These are phyloP conservation scores for Suillus luteus DNA, from an alignment of 768 basidiomycete species.

Conservation along the genomic window DNA sequence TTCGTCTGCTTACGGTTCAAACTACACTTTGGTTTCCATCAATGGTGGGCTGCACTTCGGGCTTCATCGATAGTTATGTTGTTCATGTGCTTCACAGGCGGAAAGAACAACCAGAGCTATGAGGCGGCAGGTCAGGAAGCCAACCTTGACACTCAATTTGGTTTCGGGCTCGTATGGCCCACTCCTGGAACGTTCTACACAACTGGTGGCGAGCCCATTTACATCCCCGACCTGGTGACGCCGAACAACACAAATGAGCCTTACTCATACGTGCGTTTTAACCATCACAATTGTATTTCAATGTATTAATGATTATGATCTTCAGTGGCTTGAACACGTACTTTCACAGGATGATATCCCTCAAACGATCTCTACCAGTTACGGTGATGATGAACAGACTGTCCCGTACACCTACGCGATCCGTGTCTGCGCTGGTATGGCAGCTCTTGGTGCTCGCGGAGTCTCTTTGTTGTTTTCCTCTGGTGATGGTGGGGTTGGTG, in stretches of 20 bases:
- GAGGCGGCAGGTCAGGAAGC: constrained; percentile 54
- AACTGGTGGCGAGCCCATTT: constrained; percentile 63
- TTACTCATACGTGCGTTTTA: constrained; percentile 40
- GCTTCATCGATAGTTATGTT: neutral
- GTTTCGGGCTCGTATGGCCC: constrained; percentile 65
- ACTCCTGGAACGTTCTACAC: constrained; percentile 61
- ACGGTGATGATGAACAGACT: constrained; percentile 75
- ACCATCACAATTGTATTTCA: neutral
- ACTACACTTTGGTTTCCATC: constrained; percentile 56
- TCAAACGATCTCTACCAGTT: constrained; percentile 69
- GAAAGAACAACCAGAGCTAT: constrained; percentile 58
- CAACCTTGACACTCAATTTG: constrained; percentile 46
- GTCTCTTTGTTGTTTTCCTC: constrained; percentile 66
- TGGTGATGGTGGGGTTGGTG: constrained; percentile 65
- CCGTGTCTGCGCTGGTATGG: constrained; percentile 61
- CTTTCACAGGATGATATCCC: constrained; percentile 47
- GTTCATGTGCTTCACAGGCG: constrained; percentile 43
- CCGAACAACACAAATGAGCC: constrained; percentile 51
- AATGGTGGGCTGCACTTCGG: constrained; percentile 42
- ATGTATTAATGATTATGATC: neutral
- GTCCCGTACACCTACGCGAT: constrained; percentile 59
- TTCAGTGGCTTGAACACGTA: constrained; percentile 64
- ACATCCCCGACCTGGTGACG: constrained; percentile 46
- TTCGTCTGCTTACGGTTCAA: constrained; percentile 50
- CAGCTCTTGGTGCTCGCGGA: constrained; percentile 67